Evolutionary conservation across 2,329 filamentous ascomycete genomes (phyloP), one percentile per base, ranked within the genome.

Genomic region (Fusarium chaquense): DNA sequence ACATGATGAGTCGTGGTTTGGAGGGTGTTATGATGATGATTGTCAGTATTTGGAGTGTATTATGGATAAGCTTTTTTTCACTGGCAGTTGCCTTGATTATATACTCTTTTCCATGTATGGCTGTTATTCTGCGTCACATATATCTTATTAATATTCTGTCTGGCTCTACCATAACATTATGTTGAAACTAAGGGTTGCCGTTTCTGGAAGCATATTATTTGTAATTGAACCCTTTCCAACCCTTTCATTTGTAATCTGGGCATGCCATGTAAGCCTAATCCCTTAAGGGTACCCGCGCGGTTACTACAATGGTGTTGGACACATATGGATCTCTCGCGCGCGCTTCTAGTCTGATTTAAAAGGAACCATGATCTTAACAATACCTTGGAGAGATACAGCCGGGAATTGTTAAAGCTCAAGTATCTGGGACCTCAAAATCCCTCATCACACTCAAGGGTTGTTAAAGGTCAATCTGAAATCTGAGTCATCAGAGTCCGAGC

Each of bases 281-380:
- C 22, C 36, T 51, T 51, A 30, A 51, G 40, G 55, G 55, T 40
- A 45, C 22, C 49, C 49, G 49, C 49, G 49, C 49, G 49, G 49
- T 52, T 52, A 52, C 24, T 12, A 24, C 13, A n/a, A 40, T 30
- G 6, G 16, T 24, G 22, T 10, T 51, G 33, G 11, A 22, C 15
- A 16, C 15, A 15, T 30, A 22, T 52, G 49, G 49, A 52, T 40
- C 49, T 51, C 36, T 22, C 49, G 49, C 35, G 49, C 35, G 24
- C 49, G 49, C 20, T 11, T 55, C 35, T 54, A 28, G 38, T n/a
- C 26, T 24, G 16, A 18, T 11, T 5, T 7, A 52, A 15, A 51
- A 46, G 32, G 12, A 22, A 55, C 58, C 18, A 45, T 43, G 2
- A 16, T 24, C 46, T 26, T 62, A 62, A 62, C 59, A 55, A n/a